These are phyloP conservation scores for Malus asiatica DNA, from an alignment of 306 rosid genomes.

Conservation along the genomic window DNA sequence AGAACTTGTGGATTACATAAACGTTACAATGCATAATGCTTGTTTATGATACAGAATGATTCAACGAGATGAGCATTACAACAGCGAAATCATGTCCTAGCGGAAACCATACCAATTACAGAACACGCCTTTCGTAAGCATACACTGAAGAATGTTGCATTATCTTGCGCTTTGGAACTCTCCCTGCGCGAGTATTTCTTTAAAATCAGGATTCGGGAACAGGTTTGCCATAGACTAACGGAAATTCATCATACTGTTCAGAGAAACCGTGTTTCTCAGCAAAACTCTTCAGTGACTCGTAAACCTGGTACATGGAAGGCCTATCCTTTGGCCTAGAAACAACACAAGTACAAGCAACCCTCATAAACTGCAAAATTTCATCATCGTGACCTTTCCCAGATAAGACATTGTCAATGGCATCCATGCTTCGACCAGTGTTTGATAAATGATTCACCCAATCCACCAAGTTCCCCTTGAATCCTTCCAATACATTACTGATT, in stretches of 20 bases:
- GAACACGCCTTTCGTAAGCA: neutral
- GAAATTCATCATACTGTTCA: conserved; percentile 39
- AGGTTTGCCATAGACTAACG: conserved; percentile 27
- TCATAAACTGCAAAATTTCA: conserved; percentile 42
- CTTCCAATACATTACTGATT: conserved; percentile 30
- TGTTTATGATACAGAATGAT: conserved; percentile 15
- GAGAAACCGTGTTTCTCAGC: conserved; percentile 41
- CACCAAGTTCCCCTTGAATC: conserved; percentile 44
- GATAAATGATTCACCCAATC: conserved; percentile 37
- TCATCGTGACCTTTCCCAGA: conserved; percentile 42
- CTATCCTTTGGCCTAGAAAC: conserved; percentile 52
- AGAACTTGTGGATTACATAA: conserved; percentile 11
- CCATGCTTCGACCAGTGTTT: conserved; percentile 25
- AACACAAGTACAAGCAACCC: conserved; percentile 39
- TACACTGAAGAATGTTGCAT: neutral
- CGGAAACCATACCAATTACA: conserved; percentile 8
- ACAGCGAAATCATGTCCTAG: conserved; percentile 1
- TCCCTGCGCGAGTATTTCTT: neutral
- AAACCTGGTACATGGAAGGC: conserved; percentile 51
- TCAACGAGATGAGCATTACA: conserved; percentile 3
- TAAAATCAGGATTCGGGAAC: conserved; percentile 14
- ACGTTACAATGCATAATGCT: conserved; percentile 7
- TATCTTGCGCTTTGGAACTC: conserved; percentile 1
- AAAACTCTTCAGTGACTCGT: conserved; percentile 37
- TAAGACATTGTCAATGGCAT: conserved; percentile 40